Evolutionary conservation across 768 basidiomycete genomes (phyloP), one percentile per base, ranked within the genome.

Genomic region (Kwoniella europaea): DNA sequence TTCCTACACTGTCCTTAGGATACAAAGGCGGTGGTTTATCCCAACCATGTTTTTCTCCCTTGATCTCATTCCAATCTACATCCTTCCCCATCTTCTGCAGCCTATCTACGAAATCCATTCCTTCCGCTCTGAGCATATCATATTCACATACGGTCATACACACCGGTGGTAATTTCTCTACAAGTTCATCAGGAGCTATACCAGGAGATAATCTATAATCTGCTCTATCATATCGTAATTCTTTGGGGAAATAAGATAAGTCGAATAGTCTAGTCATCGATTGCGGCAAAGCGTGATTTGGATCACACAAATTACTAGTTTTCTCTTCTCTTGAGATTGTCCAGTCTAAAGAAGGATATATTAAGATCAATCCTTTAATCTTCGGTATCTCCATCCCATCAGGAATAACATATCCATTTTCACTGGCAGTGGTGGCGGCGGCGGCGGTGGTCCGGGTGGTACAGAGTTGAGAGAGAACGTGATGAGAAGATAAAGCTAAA

Each of bases 41-140:
- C 72, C 71, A 80, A 12, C 74, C 76, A 63, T 80, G 79, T 35
- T 65, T 68, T 57, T 76, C 79, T 16, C 64, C 69, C n/a, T 67
- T 22, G 7, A 80, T 72, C 54, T 64, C 65, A 43, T 67, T 35
- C 15, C 60, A 56, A 10, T 44, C 57, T 18, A 73, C 74, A 4
- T 58, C 50, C 65, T 76, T 72, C 5, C 71, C 75, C 41, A 74
- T 53, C n/a, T 15, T 64, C 55, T 73, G 15, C 43, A 75, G 15
- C 18, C 75, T 65, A 16, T 67, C 44, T 24, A 29, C 50, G 44
- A 80, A 75, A 20, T 57, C 56, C 63, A 71, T 44, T 18, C 67
- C 73, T 58, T 80, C 79, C n/a, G 57, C 63, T 6, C 60, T 56
- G n/a, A 80, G 66, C 73, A 72, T 72, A 60, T 80, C 79, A 29